phyloP scores from a whole-genome alignment of 2,329 filamentous ascomycete genomes.

The Zasmidium angulare region DNA sequence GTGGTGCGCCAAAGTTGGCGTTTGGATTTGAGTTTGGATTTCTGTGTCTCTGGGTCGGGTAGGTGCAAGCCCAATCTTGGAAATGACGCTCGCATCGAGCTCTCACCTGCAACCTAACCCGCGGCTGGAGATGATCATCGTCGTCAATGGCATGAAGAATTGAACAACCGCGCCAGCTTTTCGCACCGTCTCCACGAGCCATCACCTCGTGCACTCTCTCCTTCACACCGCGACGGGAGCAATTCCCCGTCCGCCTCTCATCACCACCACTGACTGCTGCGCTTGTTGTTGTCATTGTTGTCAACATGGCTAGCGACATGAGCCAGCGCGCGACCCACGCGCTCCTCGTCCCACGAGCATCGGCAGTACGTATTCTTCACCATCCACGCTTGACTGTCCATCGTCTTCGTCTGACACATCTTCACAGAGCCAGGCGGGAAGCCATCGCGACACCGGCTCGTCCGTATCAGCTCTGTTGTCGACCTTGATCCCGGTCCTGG shows the following conservation, averaged over 20 bases:
- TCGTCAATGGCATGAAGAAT: background rate
- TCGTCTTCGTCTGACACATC: background rate
- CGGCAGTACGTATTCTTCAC: background rate
- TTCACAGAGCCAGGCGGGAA: conserved; percentile 3
- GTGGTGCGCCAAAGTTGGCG: background rate
- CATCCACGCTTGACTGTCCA: too few species aligned
- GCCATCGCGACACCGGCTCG: conserved; percentile 23
- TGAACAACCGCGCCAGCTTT: too few species aligned
- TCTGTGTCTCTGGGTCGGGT: background rate
- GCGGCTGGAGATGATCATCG: background rate
- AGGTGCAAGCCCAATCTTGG: background rate
- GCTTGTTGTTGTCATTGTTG: background rate
- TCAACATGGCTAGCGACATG: background rate
- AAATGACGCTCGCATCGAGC: background rate
- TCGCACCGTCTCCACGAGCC: too few species aligned
- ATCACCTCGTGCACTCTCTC: too few species aligned
- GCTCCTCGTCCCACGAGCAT: background rate
- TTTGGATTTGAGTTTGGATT: background rate
- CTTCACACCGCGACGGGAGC: too few species aligned
- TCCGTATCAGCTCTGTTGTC: conserved; percentile 51
- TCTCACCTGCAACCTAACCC: too few species aligned
- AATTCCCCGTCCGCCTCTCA: background rate
- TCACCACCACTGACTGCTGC: background rate
- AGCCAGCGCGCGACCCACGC: background rate
- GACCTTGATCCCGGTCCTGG: conserved; percentile 49